Percentiles rank a stretch among this genome's conserved stretches.
phyloP scores from a whole-genome alignment of 2,329 filamentous ascomycete species.

The Apiospora sp. region DNA sequence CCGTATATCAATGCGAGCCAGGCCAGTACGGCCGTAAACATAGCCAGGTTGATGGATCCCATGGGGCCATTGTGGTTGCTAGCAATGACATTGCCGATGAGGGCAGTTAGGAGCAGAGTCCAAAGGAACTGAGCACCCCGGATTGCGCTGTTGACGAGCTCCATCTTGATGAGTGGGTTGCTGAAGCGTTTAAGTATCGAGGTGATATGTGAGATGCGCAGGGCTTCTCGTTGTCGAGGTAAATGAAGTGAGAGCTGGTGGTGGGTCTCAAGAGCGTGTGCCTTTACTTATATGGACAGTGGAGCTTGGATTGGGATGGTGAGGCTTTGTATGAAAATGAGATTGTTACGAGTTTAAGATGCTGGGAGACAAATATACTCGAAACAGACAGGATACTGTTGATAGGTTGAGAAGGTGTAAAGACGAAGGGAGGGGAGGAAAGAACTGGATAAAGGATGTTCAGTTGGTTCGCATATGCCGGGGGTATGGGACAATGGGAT shows the following conservation, averaged over 20 bases:
- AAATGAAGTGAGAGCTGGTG: not conserved
- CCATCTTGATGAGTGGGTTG: conserved; percentile 24
- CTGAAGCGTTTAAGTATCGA: not conserved
- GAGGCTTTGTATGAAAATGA: not conserved
- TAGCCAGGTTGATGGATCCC: conserved; percentile 67
- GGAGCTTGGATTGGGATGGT: conserved; percentile 7
- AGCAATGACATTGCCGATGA: conserved; percentile 67
- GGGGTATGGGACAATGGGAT: conserved; percentile 7
- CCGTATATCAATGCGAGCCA: conserved; percentile 69
- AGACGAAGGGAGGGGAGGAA: not conserved
- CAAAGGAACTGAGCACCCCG: conserved; percentile 60
- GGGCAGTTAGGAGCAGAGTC: conserved; percentile 60
- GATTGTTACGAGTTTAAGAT: conserved; percentile 12
- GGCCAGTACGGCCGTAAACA: conserved; percentile 73
- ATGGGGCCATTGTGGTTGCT: conserved; percentile 54
- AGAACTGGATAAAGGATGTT: conserved; percentile 15
- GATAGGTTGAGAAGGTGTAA: not conserved
- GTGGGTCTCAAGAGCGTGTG: not conserved
- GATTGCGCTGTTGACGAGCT: conserved; percentile 54
- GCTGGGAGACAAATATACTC: conserved; percentile 2
- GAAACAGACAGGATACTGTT: not conserved
- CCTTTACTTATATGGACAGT: conserved; percentile 7
- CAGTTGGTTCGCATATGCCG: not conserved
- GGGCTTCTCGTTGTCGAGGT: not conserved
- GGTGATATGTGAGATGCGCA: not conserved